Percentiles rank a stretch among this genome's conserved stretches.
phyloP scores from a whole-genome alignment of 495 filamentous ascomycete species.

The Podospora didyma region DNA sequence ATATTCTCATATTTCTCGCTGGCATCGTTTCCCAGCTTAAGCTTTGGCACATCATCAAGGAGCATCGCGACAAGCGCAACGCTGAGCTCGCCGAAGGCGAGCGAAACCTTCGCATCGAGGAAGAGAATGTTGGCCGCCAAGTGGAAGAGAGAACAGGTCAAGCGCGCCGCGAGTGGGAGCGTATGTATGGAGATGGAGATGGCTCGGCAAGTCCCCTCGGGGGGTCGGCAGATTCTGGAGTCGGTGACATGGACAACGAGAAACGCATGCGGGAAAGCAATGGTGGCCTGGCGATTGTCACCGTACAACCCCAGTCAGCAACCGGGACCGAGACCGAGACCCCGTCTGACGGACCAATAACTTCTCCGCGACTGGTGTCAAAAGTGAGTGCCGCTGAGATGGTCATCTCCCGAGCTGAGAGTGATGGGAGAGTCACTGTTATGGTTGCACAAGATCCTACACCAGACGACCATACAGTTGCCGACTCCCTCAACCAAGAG shows the following conservation, averaged over 20 bases:
- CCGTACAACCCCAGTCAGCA: constrained; percentile 14
- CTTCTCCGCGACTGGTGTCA: constrained; percentile 14
- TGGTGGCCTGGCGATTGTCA: constrained; percentile 11
- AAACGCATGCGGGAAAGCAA: constrained; percentile 42
- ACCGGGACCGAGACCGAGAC: constrained; percentile 24
- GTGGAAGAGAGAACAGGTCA: constrained; percentile 63
- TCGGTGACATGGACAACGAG: constrained; percentile 49
- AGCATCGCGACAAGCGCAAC: constrained; percentile 60
- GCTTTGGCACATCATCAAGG: constrained; percentile 83
- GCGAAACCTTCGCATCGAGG: constrained; percentile 60
- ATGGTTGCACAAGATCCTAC: constrained; percentile 33
- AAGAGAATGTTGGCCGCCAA: constrained; percentile 62
- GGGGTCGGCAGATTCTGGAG: constrained; percentile 46
- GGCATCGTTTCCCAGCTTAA: constrained; percentile 82
- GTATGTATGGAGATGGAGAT: constrained; percentile 67
- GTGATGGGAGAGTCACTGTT: constrained; percentile 32
- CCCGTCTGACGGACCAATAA: constrained; percentile 26
- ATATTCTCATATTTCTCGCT: constrained; percentile 65
- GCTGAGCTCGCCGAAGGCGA: constrained; percentile 52
- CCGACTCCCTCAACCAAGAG: not conserved
- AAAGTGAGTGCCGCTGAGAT: constrained; percentile 27
- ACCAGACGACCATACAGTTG: constrained; percentile 18
- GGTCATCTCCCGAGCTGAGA: constrained; percentile 19
- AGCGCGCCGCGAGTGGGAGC: constrained; percentile 78
- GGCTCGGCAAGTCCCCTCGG: constrained; percentile 18